Conservation (phyloP, 164 flowering plant genomes). For the Aristolochia californica region DNA sequence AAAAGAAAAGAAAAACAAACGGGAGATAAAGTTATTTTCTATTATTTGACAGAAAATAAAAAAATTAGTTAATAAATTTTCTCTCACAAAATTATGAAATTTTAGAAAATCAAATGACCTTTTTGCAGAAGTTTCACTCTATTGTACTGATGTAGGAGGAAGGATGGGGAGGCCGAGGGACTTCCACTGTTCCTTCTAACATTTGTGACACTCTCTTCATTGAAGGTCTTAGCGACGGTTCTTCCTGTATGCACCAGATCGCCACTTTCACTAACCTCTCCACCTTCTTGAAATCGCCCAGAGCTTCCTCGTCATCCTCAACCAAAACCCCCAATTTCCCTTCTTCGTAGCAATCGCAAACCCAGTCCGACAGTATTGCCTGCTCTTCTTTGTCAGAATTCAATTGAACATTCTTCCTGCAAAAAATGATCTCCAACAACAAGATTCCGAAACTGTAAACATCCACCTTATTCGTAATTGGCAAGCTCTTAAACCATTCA, state of each 20-base stretch:
- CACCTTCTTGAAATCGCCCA: constrained; percentile 9
- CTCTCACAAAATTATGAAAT: no score
- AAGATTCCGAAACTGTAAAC: constrained; percentile 24
- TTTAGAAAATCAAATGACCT: no score
- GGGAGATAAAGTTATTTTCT: no score
- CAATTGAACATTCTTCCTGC: constrained; percentile 10
- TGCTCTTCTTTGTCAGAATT: neutral
- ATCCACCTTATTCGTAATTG: constrained; percentile 24
- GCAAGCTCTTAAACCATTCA: constrained; percentile 23
- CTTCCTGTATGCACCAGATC: constrained; percentile 41
- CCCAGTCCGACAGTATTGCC: constrained; percentile 17
- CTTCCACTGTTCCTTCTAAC: constrained; percentile 31
- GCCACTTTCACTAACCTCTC: constrained; percentile 31
- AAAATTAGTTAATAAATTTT: no score
- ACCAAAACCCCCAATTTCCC: constrained; percentile 7
- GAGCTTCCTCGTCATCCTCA: constrained; percentile 10
- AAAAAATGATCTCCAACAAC: constrained; percentile 20
- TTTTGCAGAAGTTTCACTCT: neutral
- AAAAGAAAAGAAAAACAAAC: no score
- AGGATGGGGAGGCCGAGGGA: constrained; percentile 20
- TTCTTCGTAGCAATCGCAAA: constrained; percentile 14
- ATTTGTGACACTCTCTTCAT: constrained; percentile 29
- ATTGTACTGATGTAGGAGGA: constrained; percentile 10
- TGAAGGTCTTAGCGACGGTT: constrained; percentile 30
- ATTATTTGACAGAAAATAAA: no score